Evolutionary conservation across 1,284 basidiomycete genomes (phyloP).

Genomic region (Rhodotorula sp.): DNA sequence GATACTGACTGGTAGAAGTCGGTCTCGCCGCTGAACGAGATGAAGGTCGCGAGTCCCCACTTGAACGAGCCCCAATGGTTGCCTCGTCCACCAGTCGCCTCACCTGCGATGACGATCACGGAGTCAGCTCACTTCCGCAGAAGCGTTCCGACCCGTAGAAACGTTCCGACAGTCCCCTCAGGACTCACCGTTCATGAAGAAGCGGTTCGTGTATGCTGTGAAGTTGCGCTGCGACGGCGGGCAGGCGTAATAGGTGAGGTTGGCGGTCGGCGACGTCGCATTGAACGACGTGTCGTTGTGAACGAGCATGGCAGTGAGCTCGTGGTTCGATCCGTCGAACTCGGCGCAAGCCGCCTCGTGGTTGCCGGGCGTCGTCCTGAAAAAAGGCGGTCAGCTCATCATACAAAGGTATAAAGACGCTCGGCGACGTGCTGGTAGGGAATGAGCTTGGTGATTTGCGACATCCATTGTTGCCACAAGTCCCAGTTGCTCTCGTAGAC

Average conservation of each 20-base stretch:
- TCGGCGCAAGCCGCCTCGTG: too few relatives aligned
- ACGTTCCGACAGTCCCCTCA: conserved; percentile 31
- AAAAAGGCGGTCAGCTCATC: too few relatives aligned
- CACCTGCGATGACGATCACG: too few relatives aligned
- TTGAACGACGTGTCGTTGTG: neutral
- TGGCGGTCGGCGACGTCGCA: conserved; percentile 5
- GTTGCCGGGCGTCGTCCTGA: too few relatives aligned
- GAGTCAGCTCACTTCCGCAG: too few relatives aligned
- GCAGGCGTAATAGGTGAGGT: conserved; percentile 21
- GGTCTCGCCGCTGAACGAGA: too few relatives aligned
- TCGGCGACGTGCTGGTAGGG: neutral
- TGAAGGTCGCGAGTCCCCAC: too few relatives aligned
- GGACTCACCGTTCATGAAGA: conserved; percentile 31
- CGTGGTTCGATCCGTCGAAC: too few relatives aligned
- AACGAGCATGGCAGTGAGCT: neutral
- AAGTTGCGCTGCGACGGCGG: conserved; percentile 1
- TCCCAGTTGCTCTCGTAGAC: conserved; percentile 5
- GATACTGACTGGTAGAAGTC: neutral
- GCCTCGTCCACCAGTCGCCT: too few relatives aligned
- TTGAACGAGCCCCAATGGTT: too few relatives aligned
- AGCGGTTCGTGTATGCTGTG: neutral
- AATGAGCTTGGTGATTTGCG: neutral
- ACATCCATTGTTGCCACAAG: conserved; percentile 1
- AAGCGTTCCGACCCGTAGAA: conserved; percentile 7
- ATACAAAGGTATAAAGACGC: neutral